Percentiles rank a stretch among this genome's conserved stretches.
These are phyloP conservation scores for Leccinum obscurum DNA, from an alignment of 768 basidiomycete genomes.

Conservation along the genomic window DNA sequence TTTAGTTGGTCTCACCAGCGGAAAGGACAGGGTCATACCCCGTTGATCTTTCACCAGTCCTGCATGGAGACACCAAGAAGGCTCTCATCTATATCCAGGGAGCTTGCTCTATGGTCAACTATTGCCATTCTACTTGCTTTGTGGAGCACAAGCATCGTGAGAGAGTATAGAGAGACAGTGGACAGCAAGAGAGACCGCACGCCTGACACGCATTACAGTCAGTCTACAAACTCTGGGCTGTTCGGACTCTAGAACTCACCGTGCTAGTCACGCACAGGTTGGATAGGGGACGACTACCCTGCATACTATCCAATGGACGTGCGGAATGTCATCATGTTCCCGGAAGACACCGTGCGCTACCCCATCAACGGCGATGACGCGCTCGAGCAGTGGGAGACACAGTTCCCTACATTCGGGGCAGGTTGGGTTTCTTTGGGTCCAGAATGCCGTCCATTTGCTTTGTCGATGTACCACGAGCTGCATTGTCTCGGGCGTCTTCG, in stretches of 20 bases:
- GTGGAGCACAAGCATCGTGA: slow-evolving; percentile 19
- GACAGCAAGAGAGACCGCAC: neutral
- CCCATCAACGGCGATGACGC: slow-evolving; percentile 26
- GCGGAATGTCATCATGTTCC: slow-evolving; percentile 23
- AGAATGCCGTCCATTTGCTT: slow-evolving; percentile 32
- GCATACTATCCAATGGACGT: slow-evolving; percentile 28
- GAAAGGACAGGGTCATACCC: neutral
- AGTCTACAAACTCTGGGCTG: slow-evolving; percentile 1
- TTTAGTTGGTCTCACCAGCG: slow-evolving; percentile 1
- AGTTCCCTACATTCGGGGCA: slow-evolving; percentile 19
- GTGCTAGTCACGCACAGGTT: slow-evolving; percentile 11
- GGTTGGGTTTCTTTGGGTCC: slow-evolving; percentile 31
- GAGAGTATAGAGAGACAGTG: neutral
- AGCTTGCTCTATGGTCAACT: slow-evolving; percentile 26
- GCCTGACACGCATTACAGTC: slow-evolving; percentile 18
- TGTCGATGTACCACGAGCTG: slow-evolving; percentile 40
- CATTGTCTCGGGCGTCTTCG: slow-evolving; percentile 38
- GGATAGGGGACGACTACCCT: slow-evolving; percentile 30
- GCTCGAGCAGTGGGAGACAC: slow-evolving; percentile 22
- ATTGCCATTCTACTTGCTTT: slow-evolving; percentile 20
- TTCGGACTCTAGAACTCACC: slow-evolving; percentile 3
- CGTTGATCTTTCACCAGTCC: neutral
- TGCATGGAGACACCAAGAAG: slow-evolving; percentile 18
- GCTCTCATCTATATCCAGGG: slow-evolving; percentile 6
- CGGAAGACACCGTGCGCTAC: slow-evolving; percentile 29